Evolutionary conservation across 768 basidiomycete species (phyloP).

Genomic region (Mycena crocata): DNA sequence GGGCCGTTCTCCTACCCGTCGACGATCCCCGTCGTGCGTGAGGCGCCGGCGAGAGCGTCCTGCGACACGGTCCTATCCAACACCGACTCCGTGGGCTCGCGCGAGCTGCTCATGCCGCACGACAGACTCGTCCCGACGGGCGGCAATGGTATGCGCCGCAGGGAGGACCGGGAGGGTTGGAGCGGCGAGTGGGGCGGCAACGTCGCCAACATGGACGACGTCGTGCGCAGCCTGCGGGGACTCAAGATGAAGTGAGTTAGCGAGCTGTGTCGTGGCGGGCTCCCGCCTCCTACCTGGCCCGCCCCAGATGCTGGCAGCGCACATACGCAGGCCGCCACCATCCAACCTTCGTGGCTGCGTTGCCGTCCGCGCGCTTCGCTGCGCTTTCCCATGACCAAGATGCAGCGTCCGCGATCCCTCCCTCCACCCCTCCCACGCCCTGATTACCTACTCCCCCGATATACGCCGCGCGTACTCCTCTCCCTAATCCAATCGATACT

Average conservation of each 20-base stretch:
- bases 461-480: too few species aligned
- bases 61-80: not conserved
- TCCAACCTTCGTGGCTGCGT: too few species aligned
- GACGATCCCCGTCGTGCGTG: not conserved
- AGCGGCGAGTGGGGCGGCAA: conserved; percentile 28
- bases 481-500: too few species aligned
- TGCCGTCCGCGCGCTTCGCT: too few species aligned
- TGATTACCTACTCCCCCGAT: too few species aligned
- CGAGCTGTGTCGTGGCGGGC: too few species aligned
- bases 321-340: too few species aligned
- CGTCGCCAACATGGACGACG: conserved; percentile 19
- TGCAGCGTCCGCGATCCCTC: too few species aligned
- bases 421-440: too few species aligned
- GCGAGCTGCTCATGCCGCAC: not conserved
- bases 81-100: not conserved
- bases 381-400: too few species aligned
- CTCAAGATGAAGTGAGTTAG: conserved; percentile 2
- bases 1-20: conserved; percentile 6
- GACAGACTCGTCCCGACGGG: not conserved
- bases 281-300: too few species aligned
- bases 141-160: not conserved
- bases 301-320: too few species aligned
- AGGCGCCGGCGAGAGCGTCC: conserved; percentile 2
- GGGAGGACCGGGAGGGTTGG: conserved; percentile 18
- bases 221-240: conserved; percentile 22